phyloP scores from a whole-genome alignment of 2,329 filamentous ascomycete genomes.

The Diaporthe amygdali region DNA sequence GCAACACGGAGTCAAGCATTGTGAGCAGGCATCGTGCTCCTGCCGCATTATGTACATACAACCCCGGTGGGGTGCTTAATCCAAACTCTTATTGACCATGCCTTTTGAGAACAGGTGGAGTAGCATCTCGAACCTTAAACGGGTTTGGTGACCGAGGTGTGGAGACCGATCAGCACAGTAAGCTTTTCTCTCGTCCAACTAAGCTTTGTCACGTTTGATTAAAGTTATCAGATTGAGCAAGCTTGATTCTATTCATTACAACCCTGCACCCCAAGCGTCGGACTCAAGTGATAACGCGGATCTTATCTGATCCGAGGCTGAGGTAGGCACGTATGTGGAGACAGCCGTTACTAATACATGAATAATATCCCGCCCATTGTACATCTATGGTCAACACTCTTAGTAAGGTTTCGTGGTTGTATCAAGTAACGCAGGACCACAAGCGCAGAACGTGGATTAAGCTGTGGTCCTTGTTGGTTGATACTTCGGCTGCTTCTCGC shows the following conservation, averaged over 20 bases:
- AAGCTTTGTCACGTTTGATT: not conserved
- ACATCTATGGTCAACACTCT: not conserved
- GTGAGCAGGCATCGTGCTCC: not conserved
- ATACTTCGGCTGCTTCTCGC: not conserved
- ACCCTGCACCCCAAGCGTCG: not conserved
- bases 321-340: not conserved
- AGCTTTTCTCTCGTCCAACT: not conserved
- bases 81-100: not conserved
- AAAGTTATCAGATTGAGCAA: constrained; percentile 11
- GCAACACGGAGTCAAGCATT: not conserved
- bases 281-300: not conserved
- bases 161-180: not conserved
- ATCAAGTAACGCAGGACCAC: no score
- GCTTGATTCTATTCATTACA: not conserved
- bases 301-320: not conserved
- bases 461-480: not conserved
- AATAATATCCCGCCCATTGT: not conserved
- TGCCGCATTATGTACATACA: not conserved
- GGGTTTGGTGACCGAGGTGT: not conserved
- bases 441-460: not conserved
- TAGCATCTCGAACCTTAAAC: not conserved
- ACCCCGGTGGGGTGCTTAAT: not conserved
- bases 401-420: not conserved
- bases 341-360: not conserved
- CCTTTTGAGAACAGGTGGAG: not conserved